phyloP scores from a whole-genome alignment of 2,329 filamentous ascomycete genomes.

The Biscogniauxia marginata region DNA sequence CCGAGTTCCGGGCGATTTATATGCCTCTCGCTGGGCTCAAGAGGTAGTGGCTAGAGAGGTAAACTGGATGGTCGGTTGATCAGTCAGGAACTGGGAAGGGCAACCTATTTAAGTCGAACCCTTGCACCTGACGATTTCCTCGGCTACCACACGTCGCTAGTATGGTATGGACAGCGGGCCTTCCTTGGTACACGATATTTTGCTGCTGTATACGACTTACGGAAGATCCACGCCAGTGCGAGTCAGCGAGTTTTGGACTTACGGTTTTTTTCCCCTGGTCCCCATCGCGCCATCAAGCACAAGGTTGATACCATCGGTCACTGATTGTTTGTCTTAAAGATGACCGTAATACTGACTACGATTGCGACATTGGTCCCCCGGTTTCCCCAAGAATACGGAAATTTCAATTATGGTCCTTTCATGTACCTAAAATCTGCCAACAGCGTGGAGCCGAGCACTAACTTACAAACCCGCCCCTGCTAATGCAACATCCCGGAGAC shows the following conservation, averaged over 20 bases:
- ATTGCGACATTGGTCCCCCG: neutral
- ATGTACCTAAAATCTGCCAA: neutral
- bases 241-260: constrained; percentile 11
- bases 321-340: neutral
- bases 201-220: constrained; percentile 7
- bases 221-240: constrained; percentile 13
- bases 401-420: neutral
- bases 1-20: neutral
- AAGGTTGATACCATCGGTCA: constrained; percentile 27
- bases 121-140: constrained; percentile 8
- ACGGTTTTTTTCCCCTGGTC: constrained; percentile 10
- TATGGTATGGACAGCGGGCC: constrained; percentile 17
- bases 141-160: constrained; percentile 20
- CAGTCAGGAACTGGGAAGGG: constrained; percentile 8
- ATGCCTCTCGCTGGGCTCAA: neutral
- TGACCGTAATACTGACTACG: neutral
- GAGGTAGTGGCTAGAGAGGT: neutral
- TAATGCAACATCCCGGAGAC: neutral
- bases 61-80: neutral
- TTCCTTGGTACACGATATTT: constrained; percentile 18
- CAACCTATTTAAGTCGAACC: constrained; percentile 15
- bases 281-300: constrained; percentile 31
- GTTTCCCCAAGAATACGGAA: neutral
- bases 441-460: neutral
- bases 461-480: neutral